Percentiles rank a stretch among this genome's conserved stretches.
Conservation (phyloP, 176 grass and related monocot species). For the Aegilops tauschii region DNA sequence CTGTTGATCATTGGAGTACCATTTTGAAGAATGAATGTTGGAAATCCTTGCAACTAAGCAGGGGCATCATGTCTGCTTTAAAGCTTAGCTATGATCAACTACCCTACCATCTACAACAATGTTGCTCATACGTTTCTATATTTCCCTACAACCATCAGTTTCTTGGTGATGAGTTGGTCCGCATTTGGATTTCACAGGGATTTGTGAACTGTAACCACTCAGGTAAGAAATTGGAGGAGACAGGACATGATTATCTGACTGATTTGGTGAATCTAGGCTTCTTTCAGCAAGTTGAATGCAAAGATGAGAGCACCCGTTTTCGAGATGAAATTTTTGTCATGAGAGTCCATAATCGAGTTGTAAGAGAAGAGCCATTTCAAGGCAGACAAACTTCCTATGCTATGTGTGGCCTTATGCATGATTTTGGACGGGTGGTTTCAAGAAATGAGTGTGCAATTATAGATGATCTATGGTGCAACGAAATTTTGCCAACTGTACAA, state of each 20-base stretch:
- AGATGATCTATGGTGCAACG: not conserved
- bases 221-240: slow-evolving; percentile 31
- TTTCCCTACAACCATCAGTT: not conserved
- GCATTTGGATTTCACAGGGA: slow-evolving; percentile 56
- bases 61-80: slow-evolving; percentile 33
- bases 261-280: slow-evolving; percentile 29
- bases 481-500: slow-evolving; percentile 1
- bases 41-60: slow-evolving; percentile 11
- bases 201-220: slow-evolving; percentile 16
- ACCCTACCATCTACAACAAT: slow-evolving; percentile 26
- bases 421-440: slow-evolving; percentile 36
- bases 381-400: not conserved
- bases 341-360: not conserved
- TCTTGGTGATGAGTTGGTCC: not conserved
- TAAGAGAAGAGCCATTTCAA: not conserved
- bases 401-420: slow-evolving; percentile 53
- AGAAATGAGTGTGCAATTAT: not conserved
- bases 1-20: slow-evolving; percentile 21
- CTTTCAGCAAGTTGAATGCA: slow-evolving; percentile 1
- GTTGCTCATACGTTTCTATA: not conserved
- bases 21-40: slow-evolving; percentile 31
- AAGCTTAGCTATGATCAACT: slow-evolving; percentile 28
- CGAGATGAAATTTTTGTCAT: not conserved
- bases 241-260: slow-evolving; percentile 21
- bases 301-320: not conserved